phyloP scores from a whole-genome alignment of 495 filamentous ascomycete genomes.

The Geoglossum glabrum region DNA sequence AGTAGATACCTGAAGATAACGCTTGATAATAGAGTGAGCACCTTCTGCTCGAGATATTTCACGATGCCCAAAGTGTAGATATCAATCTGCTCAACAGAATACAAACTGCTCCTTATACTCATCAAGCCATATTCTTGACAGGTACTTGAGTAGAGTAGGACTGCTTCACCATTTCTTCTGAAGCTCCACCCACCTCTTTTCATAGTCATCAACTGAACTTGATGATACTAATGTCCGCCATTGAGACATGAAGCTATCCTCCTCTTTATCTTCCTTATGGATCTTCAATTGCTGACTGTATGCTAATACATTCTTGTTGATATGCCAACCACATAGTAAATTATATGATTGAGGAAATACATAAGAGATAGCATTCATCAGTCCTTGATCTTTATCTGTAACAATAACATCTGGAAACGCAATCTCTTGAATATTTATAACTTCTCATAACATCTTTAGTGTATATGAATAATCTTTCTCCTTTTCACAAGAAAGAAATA shows the following conservation, averaged over 20 bases:
- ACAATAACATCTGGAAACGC: neutral
- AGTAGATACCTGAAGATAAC: neutral
- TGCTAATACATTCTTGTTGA: neutral
- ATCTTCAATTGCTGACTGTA: neutral
- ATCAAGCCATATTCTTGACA: neutral
- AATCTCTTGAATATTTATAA: neutral
- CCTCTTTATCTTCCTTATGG: neutral
- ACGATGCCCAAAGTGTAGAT: neutral
- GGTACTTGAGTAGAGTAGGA: neutral
- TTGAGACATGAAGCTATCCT: neutral
- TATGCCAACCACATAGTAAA: neutral
- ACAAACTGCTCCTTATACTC: neutral
- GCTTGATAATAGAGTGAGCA: neutral
- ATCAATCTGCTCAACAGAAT: neutral
- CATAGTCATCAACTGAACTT: neutral
- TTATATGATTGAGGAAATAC: neutral
- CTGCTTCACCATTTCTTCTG: neutral
- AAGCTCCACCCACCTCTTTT: neutral
- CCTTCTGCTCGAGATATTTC: neutral
- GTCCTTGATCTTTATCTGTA: neutral
- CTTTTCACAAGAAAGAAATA: constrained; percentile 7
- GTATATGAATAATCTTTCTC: neutral
- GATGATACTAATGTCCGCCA: neutral
- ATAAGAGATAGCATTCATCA: neutral
- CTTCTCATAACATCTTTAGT: neutral